Conservation (phyloP, 768 basidiomycete genomes). For the Multifurca ochricompacta region DNA sequence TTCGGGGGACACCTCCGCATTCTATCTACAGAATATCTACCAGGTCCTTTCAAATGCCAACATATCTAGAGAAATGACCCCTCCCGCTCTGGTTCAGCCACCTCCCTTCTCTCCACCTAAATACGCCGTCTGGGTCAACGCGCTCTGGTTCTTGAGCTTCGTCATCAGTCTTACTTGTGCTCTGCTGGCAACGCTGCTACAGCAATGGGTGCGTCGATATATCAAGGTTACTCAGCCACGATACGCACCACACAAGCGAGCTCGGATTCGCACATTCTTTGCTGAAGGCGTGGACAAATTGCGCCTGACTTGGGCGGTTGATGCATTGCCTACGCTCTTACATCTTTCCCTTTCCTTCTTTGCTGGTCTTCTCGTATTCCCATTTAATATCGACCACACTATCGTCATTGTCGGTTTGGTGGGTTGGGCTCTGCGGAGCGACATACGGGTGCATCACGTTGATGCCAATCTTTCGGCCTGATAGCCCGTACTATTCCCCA, state of each 20-base stretch:
- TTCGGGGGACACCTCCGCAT: background rate
- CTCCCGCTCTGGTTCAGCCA: background rate
- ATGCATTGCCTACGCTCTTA: background rate
- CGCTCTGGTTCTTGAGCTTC: conserved; percentile 6
- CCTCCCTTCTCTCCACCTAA: background rate
- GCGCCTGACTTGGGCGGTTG: background rate
- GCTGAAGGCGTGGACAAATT: background rate
- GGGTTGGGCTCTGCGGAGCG: background rate
- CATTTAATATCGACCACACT: no score
- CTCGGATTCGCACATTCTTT: background rate
- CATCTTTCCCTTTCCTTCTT: background rate
- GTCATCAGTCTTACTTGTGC: background rate
- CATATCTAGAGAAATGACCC: background rate
- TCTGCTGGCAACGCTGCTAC: background rate
- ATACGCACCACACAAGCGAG: background rate
- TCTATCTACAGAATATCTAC: background rate
- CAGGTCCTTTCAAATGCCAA: background rate
- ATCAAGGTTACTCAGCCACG: background rate
- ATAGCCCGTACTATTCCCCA: conserved; percentile 1
- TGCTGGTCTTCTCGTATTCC: no score
- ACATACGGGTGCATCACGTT: background rate
- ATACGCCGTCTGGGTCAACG: background rate
- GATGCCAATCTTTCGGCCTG: background rate
- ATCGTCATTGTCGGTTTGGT: no score
- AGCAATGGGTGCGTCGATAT: background rate